phyloP scores from a whole-genome alignment of 108 stramenopile genomes.

The Mayamaea pseudoterrestris region DNA sequence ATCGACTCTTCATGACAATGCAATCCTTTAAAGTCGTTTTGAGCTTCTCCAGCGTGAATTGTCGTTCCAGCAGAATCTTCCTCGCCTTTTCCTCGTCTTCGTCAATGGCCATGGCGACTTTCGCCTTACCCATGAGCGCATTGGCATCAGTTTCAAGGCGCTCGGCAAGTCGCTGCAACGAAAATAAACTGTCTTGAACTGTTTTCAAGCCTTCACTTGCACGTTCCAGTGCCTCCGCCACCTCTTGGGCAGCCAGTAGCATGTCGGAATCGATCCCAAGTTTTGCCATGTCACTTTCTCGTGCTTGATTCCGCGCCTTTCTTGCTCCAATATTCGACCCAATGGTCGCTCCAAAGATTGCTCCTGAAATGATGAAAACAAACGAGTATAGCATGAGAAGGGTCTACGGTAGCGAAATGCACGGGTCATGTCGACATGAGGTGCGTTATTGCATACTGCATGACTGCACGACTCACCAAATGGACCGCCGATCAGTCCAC shows the following conservation, averaged over 20 bases:
- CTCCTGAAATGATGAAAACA: constrained; percentile 8
- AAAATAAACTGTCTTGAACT: constrained; percentile 45
- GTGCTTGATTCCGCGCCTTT: constrained; percentile 41
- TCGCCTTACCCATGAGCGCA: constrained; percentile 54
- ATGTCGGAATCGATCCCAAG: constrained; percentile 65
- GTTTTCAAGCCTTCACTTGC: constrained; percentile 51
- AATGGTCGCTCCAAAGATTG: constrained; percentile 69
- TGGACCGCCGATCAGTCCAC: constrained; percentile 59
- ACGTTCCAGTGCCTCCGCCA: constrained; percentile 44
- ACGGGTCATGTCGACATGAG: not conserved
- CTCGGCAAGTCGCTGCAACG: constrained; percentile 51
- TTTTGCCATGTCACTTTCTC: constrained; percentile 62
- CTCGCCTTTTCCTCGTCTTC: constrained; percentile 50
- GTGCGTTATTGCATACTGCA: too few relatives aligned
- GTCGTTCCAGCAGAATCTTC: constrained; percentile 44
- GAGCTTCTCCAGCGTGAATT: constrained; percentile 45
- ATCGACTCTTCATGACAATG: constrained; percentile 47
- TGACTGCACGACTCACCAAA: constrained; percentile 64
- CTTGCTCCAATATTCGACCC: constrained; percentile 43
- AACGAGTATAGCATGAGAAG: not conserved
- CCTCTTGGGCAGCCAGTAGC: constrained; percentile 56
- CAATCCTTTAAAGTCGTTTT: constrained; percentile 38
- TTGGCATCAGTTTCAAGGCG: constrained; percentile 38
- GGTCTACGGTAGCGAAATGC: not conserved
- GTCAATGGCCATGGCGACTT: constrained; percentile 29